Base-by-base conservation (phyloP, 202 grass and related monocot genomes). In the Bolboschoenoplectus hybrid region DNA sequence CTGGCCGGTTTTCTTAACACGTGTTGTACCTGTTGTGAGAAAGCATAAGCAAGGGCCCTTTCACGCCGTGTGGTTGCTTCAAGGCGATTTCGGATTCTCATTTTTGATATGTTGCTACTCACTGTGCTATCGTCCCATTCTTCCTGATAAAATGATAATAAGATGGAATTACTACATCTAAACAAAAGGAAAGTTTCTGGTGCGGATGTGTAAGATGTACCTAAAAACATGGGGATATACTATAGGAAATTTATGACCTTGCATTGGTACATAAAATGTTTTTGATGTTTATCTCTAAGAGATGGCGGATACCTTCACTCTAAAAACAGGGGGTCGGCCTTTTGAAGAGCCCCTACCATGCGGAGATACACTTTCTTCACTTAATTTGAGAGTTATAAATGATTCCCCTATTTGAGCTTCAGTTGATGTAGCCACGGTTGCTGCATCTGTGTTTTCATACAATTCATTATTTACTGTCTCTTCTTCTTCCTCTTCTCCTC, bases 71-170 rank as follows among this genome's bases (percentile, higher is more conserved):
- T 94, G n/a, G 91, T 94, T 36, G 97, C 97, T 88, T 97, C 97
- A 60, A 97, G 90, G 84, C 80, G 82, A 87, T 87, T 99, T 84
- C 91, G 97, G 36, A 94, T 97, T 88, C 94, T 74, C 85, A 89
- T 89, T 87, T 93, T 82, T 39, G 87, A 91, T 77, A 90, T 79
- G 63, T 92, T 99, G 56, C 92, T 89, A 86, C 97, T 99, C 82
- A 97, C 82, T 41, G 94, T 99, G 89, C 97, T 99, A 87, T 97
- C 93, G 82, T 99, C 97, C 97, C 94, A 99, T 69, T 94, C 94
- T 84, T 99, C 92, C 93, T 96, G 87, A 39, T 58, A 61, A 84
- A 43, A 12, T 26, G 26, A 26, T 26, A 74, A 20, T 74, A 61
- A 50, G 47, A 70, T 60, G 32, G 19, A 53, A 52, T 26, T 57